Conservation (phyloP, 2,329 filamentous ascomycete species). For the Trichoderma arundinaceum region DNA sequence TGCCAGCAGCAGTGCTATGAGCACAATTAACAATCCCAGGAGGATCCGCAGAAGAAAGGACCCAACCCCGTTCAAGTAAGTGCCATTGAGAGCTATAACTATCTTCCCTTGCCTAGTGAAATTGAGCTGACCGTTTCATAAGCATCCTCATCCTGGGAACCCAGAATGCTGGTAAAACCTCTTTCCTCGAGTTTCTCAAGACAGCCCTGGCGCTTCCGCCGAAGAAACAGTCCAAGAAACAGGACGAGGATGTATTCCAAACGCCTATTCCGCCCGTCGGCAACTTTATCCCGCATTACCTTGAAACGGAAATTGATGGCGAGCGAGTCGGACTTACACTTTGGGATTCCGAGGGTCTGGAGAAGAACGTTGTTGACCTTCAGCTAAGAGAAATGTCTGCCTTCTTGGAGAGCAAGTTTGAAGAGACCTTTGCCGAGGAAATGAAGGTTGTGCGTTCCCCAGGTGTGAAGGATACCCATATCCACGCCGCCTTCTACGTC, state of each 20-base stretch:
- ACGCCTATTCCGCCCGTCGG: conserved; percentile 60
- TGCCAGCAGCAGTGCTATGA: conserved; percentile 88
- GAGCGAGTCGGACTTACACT: conserved; percentile 91
- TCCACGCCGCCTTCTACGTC: conserved; percentile 92
- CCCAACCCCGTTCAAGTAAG: conserved; percentile 97
- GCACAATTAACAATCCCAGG: conserved; percentile 90
- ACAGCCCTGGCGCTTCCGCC: conserved; percentile 81
- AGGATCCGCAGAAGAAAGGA: conserved; percentile 94
- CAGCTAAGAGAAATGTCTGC: conserved; percentile 89
- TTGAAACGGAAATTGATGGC: conserved; percentile 92
- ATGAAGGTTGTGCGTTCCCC: conserved; percentile 96
- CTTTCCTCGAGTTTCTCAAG: conserved; percentile 94
- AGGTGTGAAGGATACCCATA: conserved; percentile 92
- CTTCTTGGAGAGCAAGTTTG: conserved; percentile 97
- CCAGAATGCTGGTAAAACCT: conserved; percentile 89
- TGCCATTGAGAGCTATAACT: not conserved
- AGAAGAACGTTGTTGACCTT: conserved; percentile 93
- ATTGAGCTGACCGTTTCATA: conserved; percentile 8
- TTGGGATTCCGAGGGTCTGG: conserved; percentile 95
- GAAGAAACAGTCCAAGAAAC: conserved; percentile 70
- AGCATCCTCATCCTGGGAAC: conserved; percentile 92
- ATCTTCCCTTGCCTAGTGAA: not conserved
- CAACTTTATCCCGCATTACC: conserved; percentile 84
- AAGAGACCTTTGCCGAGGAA: conserved; percentile 96
- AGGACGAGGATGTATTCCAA: conserved; percentile 64